Conservation (phyloP, 1,139 yeast genomes). For the Protomyces gravidus region DNA sequence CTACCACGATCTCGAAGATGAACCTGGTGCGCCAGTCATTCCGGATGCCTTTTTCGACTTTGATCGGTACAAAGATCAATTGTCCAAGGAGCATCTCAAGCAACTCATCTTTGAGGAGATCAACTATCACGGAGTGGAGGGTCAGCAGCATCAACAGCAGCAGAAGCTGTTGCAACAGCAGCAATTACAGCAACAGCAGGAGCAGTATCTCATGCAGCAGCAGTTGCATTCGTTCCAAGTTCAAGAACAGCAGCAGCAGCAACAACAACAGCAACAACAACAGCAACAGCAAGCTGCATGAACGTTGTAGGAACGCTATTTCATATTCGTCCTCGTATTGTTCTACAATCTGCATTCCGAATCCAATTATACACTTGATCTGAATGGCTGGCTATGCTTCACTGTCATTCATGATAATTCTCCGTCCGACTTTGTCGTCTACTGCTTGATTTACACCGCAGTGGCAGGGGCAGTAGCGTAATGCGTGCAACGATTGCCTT, state of each 20-base stretch:
- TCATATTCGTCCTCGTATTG: too few relatives aligned
- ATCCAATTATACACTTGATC: too few relatives aligned
- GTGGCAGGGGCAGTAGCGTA: neutral
- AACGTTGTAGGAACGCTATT: neutral
- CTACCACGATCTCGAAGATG: slow-evolving; percentile 78
- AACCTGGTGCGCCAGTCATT: slow-evolving; percentile 69
- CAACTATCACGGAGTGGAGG: slow-evolving; percentile 19
- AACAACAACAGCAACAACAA: slow-evolving; percentile 3
- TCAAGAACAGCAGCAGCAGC: slow-evolving; percentile 5
- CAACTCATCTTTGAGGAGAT: slow-evolving; percentile 30
- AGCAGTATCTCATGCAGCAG: neutral
- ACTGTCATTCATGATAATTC: too few relatives aligned
- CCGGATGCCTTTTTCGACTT: slow-evolving; percentile 77
- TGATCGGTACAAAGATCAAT: slow-evolving; percentile 67
- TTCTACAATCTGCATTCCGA: too few relatives aligned
- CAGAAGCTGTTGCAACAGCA: slow-evolving; percentile 5
- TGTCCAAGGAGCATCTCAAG: slow-evolving; percentile 67
- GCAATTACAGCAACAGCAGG: slow-evolving; percentile 2
- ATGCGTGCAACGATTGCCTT: too few relatives aligned
- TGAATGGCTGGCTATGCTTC: neutral
- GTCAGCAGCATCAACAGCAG: slow-evolving; percentile 6
- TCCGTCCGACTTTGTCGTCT: too few relatives aligned
- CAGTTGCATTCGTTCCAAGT: neutral
- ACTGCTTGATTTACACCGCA: neutral
- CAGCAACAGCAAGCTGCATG: neutral